Conservation (phyloP, 768 basidiomycete species). For the Boletus sp. region DNA sequence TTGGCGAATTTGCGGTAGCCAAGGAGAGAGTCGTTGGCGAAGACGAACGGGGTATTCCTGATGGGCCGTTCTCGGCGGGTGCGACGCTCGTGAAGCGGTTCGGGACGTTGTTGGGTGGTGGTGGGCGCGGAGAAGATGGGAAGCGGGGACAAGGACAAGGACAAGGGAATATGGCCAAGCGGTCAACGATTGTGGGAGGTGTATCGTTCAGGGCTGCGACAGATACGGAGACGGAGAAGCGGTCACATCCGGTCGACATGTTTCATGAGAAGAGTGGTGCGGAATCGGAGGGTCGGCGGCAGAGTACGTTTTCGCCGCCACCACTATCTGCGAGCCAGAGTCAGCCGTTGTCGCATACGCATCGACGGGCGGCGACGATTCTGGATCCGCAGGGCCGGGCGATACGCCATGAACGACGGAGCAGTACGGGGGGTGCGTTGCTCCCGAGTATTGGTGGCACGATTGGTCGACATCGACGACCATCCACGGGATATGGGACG, state of each 20-base stretch:
- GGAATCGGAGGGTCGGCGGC: constrained; percentile 25
- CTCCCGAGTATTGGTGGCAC: constrained; percentile 48
- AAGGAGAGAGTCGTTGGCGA: constrained; percentile 29
- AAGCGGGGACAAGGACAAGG: constrained; percentile 37
- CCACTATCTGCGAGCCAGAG: constrained; percentile 43
- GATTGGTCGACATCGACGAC: constrained; percentile 64
- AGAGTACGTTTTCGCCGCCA: constrained; percentile 25
- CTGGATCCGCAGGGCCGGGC: constrained; percentile 65
- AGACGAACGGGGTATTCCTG: constrained; percentile 25
- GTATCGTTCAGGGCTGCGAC: constrained; percentile 37
- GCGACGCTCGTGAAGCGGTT: constrained; percentile 77
- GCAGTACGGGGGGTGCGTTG: constrained; percentile 69
- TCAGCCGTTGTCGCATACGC: constrained; percentile 56
- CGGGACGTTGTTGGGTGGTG: constrained; percentile 55
- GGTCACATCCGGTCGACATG: constrained; percentile 12
- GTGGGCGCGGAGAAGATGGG: constrained; percentile 44
- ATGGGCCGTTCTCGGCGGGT: constrained; percentile 48
- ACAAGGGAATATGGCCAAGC: constrained; percentile 38
- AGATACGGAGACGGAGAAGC: constrained; percentile 35
- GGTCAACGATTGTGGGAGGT: constrained; percentile 51
- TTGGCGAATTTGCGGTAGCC: constrained; percentile 48
- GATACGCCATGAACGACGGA: constrained; percentile 67
- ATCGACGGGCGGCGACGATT: constrained; percentile 75
- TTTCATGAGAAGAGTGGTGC: constrained; percentile 19
- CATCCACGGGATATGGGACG: constrained; percentile 60